A percentile compares a stretch with the other conserved stretches of the same genome.
Evolutionary conservation across 768 basidiomycete genomes (phyloP).

Genomic region (Naganishia vishniacii): DNA sequence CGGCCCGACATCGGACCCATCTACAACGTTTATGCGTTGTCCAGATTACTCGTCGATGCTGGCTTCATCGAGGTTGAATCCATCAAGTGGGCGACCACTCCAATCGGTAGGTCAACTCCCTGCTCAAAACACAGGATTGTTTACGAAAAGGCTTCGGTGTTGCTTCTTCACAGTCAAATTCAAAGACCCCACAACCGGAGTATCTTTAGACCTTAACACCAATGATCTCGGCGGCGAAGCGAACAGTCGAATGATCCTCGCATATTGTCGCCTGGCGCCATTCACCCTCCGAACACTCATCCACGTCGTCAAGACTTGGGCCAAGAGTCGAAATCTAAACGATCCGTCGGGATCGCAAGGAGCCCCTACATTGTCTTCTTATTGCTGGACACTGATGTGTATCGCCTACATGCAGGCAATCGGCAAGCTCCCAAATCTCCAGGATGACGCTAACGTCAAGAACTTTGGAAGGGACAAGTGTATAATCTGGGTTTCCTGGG

Average conservation of each 20-base stretch:
- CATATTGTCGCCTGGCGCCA: slow-evolving; percentile 42
- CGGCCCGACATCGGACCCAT: slow-evolving; percentile 19
- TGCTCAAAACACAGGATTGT: not conserved
- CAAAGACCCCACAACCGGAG: slow-evolving; percentile 27
- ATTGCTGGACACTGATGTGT: slow-evolving; percentile 43
- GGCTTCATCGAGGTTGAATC: slow-evolving; percentile 32
- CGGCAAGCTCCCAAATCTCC: slow-evolving; percentile 43
- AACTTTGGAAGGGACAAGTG: slow-evolving; percentile 28
- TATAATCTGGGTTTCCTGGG: slow-evolving; percentile 41
- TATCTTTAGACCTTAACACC: slow-evolving; percentile 41
- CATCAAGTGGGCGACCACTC: slow-evolving; percentile 37
- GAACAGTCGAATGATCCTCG: slow-evolving; percentile 42
- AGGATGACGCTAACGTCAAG: slow-evolving; percentile 29
- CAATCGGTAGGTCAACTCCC: slow-evolving; percentile 33
- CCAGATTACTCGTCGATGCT: not conserved
- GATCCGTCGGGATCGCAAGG: slow-evolving; percentile 41
- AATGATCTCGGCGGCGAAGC: slow-evolving; percentile 42
- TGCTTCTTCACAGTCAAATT: slow-evolving; percentile 33
- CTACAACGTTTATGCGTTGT: slow-evolving; percentile 28
- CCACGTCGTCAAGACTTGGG: slow-evolving; percentile 43
- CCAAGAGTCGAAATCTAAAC: slow-evolving; percentile 38
- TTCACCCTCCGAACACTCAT: slow-evolving; percentile 45
- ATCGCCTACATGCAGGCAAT: slow-evolving; percentile 45
- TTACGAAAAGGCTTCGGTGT: no score
- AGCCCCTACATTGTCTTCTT: slow-evolving; percentile 41